Base-by-base conservation (phyloP, 768 basidiomycete genomes). In the Epithele typhae region DNA sequence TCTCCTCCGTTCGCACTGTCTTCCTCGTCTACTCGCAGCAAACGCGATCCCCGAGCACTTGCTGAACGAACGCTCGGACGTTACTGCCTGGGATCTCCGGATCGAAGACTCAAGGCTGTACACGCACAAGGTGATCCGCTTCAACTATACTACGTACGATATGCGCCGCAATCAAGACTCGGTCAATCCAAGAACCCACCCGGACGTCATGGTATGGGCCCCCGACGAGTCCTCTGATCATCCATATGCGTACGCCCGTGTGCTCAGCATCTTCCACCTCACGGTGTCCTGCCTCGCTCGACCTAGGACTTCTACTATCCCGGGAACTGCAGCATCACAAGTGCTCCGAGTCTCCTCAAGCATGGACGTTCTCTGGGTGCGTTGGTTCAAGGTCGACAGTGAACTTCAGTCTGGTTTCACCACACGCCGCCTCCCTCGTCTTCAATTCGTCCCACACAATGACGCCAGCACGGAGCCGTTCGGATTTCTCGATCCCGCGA, bases 121-220 rank as follows among this genome's bases (percentile, higher is more conserved):
- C 40, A 18, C 4, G 6, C 67, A 70, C 55, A 59, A 61, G 32
- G 53, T 57, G 3, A 23, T 70, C 3, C 61, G 61, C 0, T 38
- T 73, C 40, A 68, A 70, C 49, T 72, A 68, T 52, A 74, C 72
- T 0, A 69, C 67, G 0, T 75, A 75, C 51, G 68, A 76, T 51
- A 38, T 70, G n/a, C 63, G 66, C n/a, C 57, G 68, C 0, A 58
- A 53, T 5, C 70, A 75, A 46, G 74, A 77, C 44, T 53, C 62
- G 0, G 53, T 77, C 40, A 74, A 74, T 40, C 64, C 68, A 11
- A 40, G 56, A 0, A 69, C 59, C 0, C 62, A 71, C 12, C 33
- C 60, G 1, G 59, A 73, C 30, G 39, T 78, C 35, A 60, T 67
- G 55, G 37, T 60, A 1, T 49, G 49, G 0, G n/a, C 51, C 1